A percentile compares a stretch with the other conserved stretches of the same genome.
These are phyloP conservation scores for Beauveria varroae DNA, from an alignment of 2,329 filamentous ascomycete genomes.

Conservation along the genomic window DNA sequence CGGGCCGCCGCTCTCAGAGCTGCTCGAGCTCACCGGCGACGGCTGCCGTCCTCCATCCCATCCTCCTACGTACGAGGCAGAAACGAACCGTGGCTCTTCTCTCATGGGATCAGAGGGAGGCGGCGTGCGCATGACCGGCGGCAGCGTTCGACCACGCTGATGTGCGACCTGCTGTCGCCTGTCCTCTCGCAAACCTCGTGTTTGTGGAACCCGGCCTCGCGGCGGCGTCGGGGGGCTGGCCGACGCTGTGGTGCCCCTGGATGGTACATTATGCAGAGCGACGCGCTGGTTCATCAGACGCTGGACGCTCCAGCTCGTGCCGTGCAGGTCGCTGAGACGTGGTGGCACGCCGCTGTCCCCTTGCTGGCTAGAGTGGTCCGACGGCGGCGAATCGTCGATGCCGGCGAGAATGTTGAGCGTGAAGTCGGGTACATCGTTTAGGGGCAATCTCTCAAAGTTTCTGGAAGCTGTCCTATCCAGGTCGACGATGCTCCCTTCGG, in stretches of 20 bases:
- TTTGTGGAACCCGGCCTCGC: slow-evolving; percentile 5
- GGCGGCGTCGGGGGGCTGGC: background rate
- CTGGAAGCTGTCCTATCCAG: background rate
- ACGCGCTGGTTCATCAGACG: background rate
- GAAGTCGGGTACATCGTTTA: slow-evolving; percentile 19
- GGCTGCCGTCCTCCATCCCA: background rate
- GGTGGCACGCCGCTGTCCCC: background rate
- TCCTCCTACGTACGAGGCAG: background rate
- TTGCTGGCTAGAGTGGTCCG: background rate
- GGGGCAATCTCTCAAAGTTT: slow-evolving; percentile 7
- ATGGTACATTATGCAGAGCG: background rate
- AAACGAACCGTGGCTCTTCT: slow-evolving; percentile 5
- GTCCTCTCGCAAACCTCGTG: background rate
- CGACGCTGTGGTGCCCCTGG: background rate
- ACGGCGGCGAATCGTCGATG: background rate
- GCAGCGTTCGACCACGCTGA: slow-evolving; percentile 1
- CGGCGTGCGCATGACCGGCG: slow-evolving; percentile 16
- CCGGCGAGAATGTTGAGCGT: slow-evolving; percentile 5
- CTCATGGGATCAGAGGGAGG: slow-evolving; percentile 18
- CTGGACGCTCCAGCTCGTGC: background rate
- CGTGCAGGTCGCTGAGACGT: slow-evolving; percentile 2
- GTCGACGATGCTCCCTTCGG: background rate
- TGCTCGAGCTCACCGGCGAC: background rate
- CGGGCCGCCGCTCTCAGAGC: background rate
- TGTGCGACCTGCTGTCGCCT: background rate